phyloP scores from a whole-genome alignment of 495 filamentous ascomycete genomes.

The Neurospora sp. region DNA sequence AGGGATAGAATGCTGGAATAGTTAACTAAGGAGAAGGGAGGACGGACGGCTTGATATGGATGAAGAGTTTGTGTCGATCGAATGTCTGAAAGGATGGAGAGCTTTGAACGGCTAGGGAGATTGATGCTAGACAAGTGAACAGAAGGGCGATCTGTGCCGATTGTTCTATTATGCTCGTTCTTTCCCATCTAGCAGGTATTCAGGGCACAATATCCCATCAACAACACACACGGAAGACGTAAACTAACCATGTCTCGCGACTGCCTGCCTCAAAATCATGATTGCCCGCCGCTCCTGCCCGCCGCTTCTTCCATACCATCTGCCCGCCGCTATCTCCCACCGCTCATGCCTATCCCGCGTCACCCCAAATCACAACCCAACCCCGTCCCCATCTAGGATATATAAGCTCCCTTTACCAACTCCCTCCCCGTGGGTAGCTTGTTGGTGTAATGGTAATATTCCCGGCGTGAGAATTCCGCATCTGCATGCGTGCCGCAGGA shows the following conservation, averaged over 20 bases:
- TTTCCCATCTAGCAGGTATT: no score
- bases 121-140: no score
- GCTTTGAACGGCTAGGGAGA: no score
- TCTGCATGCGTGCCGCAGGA: neutral
- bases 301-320: no score
- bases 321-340: no score
- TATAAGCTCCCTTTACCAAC: neutral
- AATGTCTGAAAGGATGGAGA: neutral
- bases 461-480: neutral
- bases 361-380: neutral
- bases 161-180: no score
- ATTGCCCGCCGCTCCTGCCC: no score
- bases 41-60: no score
- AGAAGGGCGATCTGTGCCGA: no score
- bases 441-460: neutral
- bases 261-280: neutral
- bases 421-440: neutral
- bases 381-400: neutral
- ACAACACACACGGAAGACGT: neutral
- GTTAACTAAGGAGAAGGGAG: neutral
- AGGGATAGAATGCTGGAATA: no score
- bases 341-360: neutral
- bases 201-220: neutral
- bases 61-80: neutral
- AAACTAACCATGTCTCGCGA: neutral